phyloP scores from a whole-genome alignment of 345 rosid genomes.

The Trapa incisa region DNA sequence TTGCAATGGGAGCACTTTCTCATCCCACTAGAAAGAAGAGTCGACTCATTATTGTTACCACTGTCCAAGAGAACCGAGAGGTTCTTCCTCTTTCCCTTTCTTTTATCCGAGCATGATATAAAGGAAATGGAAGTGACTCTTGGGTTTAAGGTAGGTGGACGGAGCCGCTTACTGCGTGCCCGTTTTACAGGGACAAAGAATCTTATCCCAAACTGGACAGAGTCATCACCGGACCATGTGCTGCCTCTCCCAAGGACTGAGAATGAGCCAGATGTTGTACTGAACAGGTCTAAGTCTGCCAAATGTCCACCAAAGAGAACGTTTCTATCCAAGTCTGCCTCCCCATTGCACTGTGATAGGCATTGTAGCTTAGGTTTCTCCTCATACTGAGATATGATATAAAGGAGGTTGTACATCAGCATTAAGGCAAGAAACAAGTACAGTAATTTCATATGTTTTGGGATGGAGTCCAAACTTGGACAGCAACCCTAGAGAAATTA shows the following conservation, averaged over 20 bases:
- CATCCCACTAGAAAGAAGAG: slow-evolving; percentile 12
- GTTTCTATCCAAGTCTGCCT: slow-evolving; percentile 27
- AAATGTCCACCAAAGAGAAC: slow-evolving; percentile 10
- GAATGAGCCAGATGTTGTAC: slow-evolving; percentile 43
- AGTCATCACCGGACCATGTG: slow-evolving; percentile 40
- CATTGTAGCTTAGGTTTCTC: slow-evolving; percentile 23
- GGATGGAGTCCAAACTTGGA: background rate
- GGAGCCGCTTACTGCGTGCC: slow-evolving; percentile 62
- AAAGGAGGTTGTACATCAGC: background rate
- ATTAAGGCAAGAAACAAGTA: background rate
- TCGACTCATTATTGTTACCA: slow-evolving; percentile 14
- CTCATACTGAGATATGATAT: slow-evolving; percentile 16
- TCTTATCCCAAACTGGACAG: slow-evolving; percentile 14
- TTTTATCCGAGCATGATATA: slow-evolving; percentile 17
- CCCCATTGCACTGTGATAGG: slow-evolving; percentile 17
- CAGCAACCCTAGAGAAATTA: background rate
- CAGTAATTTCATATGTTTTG: background rate
- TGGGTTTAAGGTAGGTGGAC: slow-evolving; percentile 18
- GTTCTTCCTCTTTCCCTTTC: slow-evolving; percentile 28
- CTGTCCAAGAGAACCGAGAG: slow-evolving; percentile 18
- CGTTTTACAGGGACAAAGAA: slow-evolving; percentile 39
- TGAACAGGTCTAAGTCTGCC: slow-evolving; percentile 30
- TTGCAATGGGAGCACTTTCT: background rate
- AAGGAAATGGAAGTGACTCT: slow-evolving; percentile 13
- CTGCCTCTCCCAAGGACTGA: slow-evolving; percentile 68